Percentiles rank a stretch among this genome's conserved stretches.
Conservation (phyloP, 1,139 yeast genomes). For the Pichiaceae sp. region DNA sequence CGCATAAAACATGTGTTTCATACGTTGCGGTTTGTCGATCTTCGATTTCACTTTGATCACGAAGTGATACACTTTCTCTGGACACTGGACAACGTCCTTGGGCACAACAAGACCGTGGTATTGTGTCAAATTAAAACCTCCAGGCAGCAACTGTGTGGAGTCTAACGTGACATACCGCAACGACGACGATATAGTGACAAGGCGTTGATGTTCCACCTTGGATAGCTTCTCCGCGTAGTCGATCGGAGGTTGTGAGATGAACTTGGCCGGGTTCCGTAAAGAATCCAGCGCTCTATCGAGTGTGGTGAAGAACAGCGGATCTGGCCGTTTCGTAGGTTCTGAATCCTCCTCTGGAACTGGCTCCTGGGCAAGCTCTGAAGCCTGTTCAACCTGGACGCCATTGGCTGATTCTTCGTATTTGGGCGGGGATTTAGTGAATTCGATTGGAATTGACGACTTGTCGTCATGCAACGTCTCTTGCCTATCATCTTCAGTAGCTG, state of each 20-base stretch:
- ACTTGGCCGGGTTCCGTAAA: constrained; percentile 34
- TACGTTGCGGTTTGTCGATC: neutral
- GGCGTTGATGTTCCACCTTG: neutral
- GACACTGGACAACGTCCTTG: constrained; percentile 4
- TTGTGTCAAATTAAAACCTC: constrained; percentile 9
- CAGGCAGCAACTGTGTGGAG: constrained; percentile 5
- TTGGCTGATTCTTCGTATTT: neutral
- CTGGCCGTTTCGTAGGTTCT: neutral
- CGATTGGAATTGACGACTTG: neutral
- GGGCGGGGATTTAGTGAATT: neutral
- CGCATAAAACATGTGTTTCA: constrained; percentile 21
- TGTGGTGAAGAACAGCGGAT: constrained; percentile 43
- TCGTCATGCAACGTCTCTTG: no score
- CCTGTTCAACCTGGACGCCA: neutral
- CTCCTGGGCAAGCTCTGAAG: neutral
- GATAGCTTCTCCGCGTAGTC: constrained; percentile 11
- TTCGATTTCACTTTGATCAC: constrained; percentile 16
- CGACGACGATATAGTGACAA: constrained; percentile 7
- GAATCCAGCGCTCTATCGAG: constrained; percentile 62
- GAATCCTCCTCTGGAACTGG: neutral
- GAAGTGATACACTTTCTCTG: constrained; percentile 18
- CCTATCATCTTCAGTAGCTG: no score
- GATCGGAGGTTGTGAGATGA: constrained; percentile 15
- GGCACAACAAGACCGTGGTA: constrained; percentile 20
- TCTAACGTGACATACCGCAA: constrained; percentile 7